Evolutionary conservation across 78 protist species (phyloP).

Genomic region (Dictyostelium intermedium): DNA sequence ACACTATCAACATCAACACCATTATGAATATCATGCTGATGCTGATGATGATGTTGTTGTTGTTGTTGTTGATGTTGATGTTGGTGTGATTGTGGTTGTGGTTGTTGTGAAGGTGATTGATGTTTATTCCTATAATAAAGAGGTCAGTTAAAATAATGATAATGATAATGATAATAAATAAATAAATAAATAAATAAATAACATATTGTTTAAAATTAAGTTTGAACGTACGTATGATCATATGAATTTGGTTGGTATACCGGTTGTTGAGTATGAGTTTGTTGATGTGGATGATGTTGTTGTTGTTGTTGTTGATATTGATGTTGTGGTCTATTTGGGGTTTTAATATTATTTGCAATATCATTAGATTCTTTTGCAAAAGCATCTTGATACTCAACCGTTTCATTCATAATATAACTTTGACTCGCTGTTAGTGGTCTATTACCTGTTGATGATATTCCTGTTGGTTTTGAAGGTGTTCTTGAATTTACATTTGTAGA

Average conservation of each 20-base stretch:
- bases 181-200: background rate
- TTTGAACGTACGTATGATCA: background rate
- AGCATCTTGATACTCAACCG: background rate
- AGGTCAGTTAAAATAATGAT: background rate
- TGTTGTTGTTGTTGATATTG: background rate
- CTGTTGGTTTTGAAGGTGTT: background rate
- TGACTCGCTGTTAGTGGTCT: constrained; percentile 5
- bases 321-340: background rate
- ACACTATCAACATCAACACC: background rate
- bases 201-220: too few species aligned
- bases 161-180: too few species aligned
- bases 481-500: background rate
- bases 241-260: background rate
- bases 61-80: background rate
- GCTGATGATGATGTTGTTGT: background rate
- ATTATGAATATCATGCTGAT: background rate
- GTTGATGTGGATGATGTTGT: background rate
- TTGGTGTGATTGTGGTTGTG: background rate
- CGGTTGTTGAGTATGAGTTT: background rate
- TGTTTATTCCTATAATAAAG: background rate
- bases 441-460: background rate
- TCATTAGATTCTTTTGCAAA: background rate
- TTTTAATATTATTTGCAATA: constrained; percentile 4
- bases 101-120: background rate
- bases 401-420: background rate